These are phyloP conservation scores for Punica granatum DNA, from an alignment of 345 rosid genomes.

Conservation along the genomic window DNA sequence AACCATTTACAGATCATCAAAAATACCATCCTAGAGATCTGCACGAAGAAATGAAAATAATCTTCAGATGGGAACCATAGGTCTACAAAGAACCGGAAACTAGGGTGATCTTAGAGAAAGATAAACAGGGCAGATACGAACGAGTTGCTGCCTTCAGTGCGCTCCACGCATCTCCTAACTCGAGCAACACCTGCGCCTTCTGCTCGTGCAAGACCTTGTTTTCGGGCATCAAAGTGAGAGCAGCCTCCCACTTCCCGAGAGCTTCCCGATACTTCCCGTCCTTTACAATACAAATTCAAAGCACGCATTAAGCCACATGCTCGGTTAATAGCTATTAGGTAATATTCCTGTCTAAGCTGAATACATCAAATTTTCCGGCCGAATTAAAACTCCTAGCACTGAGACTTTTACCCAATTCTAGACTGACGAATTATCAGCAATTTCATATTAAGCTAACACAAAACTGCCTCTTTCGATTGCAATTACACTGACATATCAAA, in stretches of 20 bases:
- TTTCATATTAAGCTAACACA: not conserved
- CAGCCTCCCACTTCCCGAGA: slow-evolving; percentile 83
- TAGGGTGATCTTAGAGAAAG: not conserved
- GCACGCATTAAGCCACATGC: slow-evolving; percentile 4
- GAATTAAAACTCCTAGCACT: not conserved
- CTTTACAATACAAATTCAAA: slow-evolving; percentile 28
- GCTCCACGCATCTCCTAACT: slow-evolving; percentile 77
- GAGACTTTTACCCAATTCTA: not conserved
- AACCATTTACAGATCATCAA: slow-evolving; percentile 1
- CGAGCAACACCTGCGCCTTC: slow-evolving; percentile 88
- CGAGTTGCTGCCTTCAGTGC: slow-evolving; percentile 75
- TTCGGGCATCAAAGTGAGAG: slow-evolving; percentile 58
- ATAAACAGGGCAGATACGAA: slow-evolving; percentile 15
- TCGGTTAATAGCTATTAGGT: not conserved
- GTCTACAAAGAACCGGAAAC: not conserved
- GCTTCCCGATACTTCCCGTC: slow-evolving; percentile 81
- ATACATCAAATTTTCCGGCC: not conserved
- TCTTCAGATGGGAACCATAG: not conserved
- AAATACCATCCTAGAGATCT: slow-evolving; percentile 6
- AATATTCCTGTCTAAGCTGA: not conserved
- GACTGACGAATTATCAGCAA: not conserved
- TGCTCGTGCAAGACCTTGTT: slow-evolving; percentile 76
- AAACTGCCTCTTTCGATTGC: too few species aligned
- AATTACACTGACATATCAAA: too few species aligned
- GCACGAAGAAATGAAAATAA: not conserved